Evolutionary conservation across 1,139 yeast genomes (phyloP).

Genomic region (Blastobotrys raffinosifermentans): DNA sequence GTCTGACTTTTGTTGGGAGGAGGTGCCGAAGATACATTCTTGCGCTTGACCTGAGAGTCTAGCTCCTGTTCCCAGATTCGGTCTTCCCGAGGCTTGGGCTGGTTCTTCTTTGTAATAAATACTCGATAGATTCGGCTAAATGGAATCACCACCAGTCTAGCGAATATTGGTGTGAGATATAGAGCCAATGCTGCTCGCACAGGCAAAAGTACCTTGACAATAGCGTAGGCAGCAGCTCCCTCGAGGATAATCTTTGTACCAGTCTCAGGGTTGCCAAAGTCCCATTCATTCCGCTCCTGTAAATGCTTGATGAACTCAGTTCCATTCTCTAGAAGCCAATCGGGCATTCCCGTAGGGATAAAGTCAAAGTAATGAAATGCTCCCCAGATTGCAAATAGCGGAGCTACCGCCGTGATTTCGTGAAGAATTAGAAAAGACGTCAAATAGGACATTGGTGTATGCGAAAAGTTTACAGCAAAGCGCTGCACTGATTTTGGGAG

Average conservation of each 20-base stretch:
- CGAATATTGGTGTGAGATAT: conserved; percentile 61
- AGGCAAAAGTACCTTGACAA: conserved; percentile 59
- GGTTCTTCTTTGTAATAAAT: conserved; percentile 7
- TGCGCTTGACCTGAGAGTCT: conserved; percentile 1
- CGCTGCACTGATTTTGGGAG: conserved; percentile 46
- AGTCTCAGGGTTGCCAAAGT: conserved; percentile 38
- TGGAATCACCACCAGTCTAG: conserved; percentile 54
- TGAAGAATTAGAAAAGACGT: conserved; percentile 74
- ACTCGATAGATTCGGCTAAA: conserved; percentile 35
- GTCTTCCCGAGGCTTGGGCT: conserved; percentile 4
- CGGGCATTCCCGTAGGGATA: conserved; percentile 50
- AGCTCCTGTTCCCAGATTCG: conserved; percentile 5
- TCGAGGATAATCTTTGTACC: conserved; percentile 59
- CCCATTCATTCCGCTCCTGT: conserved; percentile 34
- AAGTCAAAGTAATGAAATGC: conserved; percentile 52
- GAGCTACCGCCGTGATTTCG: conserved; percentile 77
- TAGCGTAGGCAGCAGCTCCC: conserved; percentile 85
- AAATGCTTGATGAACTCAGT: conserved; percentile 51
- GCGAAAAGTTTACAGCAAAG: conserved; percentile 44
- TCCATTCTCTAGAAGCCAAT: conserved; percentile 61
- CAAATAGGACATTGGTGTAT: conserved; percentile 66
- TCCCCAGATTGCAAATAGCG: conserved; percentile 74
- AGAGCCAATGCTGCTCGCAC: conserved; percentile 53
- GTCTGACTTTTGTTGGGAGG: not conserved
- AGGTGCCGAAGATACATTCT: not conserved